These are phyloP conservation scores for Mortierella sp. DNA, from an alignment of 371 early-diverging fungal species.

Conservation along the genomic window DNA sequence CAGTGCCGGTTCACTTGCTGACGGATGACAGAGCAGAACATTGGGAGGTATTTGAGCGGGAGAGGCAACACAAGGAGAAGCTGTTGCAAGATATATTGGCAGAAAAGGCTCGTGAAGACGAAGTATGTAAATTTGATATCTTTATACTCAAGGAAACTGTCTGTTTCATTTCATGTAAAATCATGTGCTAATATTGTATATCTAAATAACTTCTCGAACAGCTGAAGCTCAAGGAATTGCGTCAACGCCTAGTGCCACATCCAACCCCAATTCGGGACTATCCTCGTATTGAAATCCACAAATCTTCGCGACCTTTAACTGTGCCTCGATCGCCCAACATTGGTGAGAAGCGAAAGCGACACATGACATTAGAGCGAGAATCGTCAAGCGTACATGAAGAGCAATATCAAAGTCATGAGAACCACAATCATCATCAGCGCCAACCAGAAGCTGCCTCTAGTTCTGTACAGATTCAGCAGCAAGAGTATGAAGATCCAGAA, in stretches of 20 bases:
- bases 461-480: not conserved
- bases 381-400: slow-evolving; percentile 5
- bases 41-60: slow-evolving; percentile 23
- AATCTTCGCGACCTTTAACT: slow-evolving; percentile 36
- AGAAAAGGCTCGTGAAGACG: slow-evolving; percentile 47
- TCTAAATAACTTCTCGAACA: slow-evolving; percentile 18
- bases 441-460: not conserved
- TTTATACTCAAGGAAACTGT: not conserved
- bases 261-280: slow-evolving; percentile 43
- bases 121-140: slow-evolving; percentile 20
- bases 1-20: slow-evolving; percentile 14
- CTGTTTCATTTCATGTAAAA: not conserved
- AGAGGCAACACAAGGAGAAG: slow-evolving; percentile 27
- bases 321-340: slow-evolving; percentile 43
- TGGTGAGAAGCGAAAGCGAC: slow-evolving; percentile 48
- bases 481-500: slow-evolving; percentile 5
- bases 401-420: not conserved
- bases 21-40: slow-evolving; percentile 37
- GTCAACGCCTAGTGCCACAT: slow-evolving; percentile 27
- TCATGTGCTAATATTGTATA: not conserved
- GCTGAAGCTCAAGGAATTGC: slow-evolving; percentile 28
- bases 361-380: slow-evolving; percentile 26
- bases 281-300: slow-evolving; percentile 45
- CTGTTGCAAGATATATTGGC: slow-evolving; percentile 30
- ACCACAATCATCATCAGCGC: slow-evolving; percentile 4